Evolutionary conservation across 345 rosid species (phyloP), one percentile per base, ranked within the genome.

Genomic region (Eucalyptus pumila): DNA sequence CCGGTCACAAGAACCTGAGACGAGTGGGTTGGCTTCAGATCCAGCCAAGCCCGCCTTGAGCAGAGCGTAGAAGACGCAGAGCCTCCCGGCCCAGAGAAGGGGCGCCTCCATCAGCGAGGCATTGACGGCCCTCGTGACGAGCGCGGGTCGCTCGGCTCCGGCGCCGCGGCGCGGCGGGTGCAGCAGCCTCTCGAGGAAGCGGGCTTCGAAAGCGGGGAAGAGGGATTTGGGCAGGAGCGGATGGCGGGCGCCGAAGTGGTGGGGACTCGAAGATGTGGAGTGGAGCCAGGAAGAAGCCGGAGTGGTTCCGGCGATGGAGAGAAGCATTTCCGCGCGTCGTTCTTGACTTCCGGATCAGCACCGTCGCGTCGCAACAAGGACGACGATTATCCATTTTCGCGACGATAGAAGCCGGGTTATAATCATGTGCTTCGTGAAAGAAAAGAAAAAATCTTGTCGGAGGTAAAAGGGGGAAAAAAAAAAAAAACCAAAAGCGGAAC

Each of bases 1-100:
- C 52, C 27, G 40, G 67, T 51, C 10, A 62, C 8, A 87, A 69
- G 47, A 47, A 96, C 99, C 99, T 88, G 98, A 93, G 88, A 96
- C 97, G 87, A 96, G 89, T 7, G 99, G 98, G 87, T 96, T 96
- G 65, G 96, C 88, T 88, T 92, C 94, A 87, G 99, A 96, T 92
- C 99, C 99, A 91, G 97, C 99, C 56, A 95, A 91, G 45, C 99
- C 99, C 90, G 95, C 86, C 93, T 94, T 96, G 89, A 96, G 89
- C 32, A 97, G 97, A 3, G 96, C 98, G 88, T 97, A 97, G 89
- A 93, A 97, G 92, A 95, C 90, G 88, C 95, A 97, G 76, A 96
- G 90, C 92, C 99, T 93, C 83, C 96, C 96, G 72, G 94, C 99
- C 99, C 99, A 97, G 69, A 96, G 83, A 56, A 96, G 89, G 21